Evolutionary conservation across 1,139 yeast genomes (phyloP), one percentile per base, ranked within the genome.

Genomic region (Yamadazyma friedrichii): DNA sequence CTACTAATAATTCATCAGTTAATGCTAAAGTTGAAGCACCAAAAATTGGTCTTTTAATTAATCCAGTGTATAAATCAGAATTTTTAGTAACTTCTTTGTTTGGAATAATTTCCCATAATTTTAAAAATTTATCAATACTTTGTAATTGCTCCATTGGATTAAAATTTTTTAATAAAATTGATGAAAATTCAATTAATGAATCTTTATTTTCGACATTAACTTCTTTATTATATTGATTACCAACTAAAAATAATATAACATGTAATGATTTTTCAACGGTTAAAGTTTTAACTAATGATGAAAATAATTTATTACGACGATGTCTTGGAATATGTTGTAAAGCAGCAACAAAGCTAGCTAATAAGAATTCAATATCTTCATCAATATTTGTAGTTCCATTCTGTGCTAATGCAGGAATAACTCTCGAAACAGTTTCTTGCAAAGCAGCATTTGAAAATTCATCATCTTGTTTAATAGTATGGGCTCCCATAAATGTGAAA

Each of bases 401-500:
- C 15, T 76, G 71, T 9, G 94, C 81, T 48, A 93, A 74, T 0
- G 98, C 96, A 3, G 98, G 98, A 35, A 93, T 83, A 38, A 93
- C 96, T 53, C 87, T 84, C 12, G 87, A 72, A 40, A 93, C 85
- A 2, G 99, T 93, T 59, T 88, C 94, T 56, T 89, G 96, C 48
- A 94, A 88, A 31, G 93, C 97, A 49, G 87, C 85, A 35, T 86
- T 86, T 2, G 97, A 88, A 59, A 88, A 91, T 56, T 89, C 97
- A 60, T 93, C 98, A 62, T 93, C 98, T 66, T 93, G 97, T 57
- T 96, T 84, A 39, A 94, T 80, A 10, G 98, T 89, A 55, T 89
- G 95, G 25, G 98, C 96, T 43, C 99, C 99, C 98, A 93, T 93
- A 56, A 93, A 94, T 0, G 98, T 94, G 69, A 93, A 93, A 41